These are phyloP conservation scores for Hypoxylon perforatum DNA, from an alignment of 495 filamentous ascomycete genomes.

Conservation along the genomic window DNA sequence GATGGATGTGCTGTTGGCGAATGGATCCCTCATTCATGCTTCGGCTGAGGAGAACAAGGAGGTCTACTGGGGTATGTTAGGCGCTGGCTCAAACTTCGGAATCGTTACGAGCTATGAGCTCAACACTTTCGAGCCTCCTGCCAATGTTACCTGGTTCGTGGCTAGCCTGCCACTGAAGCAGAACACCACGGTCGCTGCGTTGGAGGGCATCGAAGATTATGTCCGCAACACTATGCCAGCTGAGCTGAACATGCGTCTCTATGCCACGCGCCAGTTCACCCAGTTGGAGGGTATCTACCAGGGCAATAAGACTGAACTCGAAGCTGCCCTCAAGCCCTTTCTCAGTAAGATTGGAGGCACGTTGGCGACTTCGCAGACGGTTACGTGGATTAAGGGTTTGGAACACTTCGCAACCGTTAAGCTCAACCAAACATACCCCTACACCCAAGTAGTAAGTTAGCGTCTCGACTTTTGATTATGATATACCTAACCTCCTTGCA, in stretches of 20 bases:
- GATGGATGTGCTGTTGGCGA: conserved; percentile 56
- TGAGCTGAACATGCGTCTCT: conserved; percentile 58
- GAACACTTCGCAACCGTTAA: conserved; percentile 54
- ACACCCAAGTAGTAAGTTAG: conserved; percentile 49
- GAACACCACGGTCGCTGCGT: conserved; percentile 45
- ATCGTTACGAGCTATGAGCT: conserved; percentile 55
- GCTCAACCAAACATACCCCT: conserved; percentile 56
- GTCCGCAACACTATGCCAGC: conserved; percentile 50
- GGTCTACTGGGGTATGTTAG: conserved; percentile 58
- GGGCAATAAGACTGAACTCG: conserved; percentile 48
- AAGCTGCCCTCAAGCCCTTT: conserved; percentile 51
- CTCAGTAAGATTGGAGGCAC: conserved; percentile 47
- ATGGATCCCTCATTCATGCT: conserved; percentile 50
- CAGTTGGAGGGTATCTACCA: conserved; percentile 57
- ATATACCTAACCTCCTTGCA: conserved; percentile 33
- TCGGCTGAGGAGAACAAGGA: conserved; percentile 56
- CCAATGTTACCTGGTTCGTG: conserved; percentile 53
- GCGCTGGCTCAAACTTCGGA: conserved; percentile 57
- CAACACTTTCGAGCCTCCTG: conserved; percentile 57
- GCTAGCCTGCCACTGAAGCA: conserved; percentile 52
- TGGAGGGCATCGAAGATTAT: conserved; percentile 55
- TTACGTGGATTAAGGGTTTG: conserved; percentile 56
- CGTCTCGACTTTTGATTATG: background rate
- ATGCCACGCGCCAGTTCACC: conserved; percentile 51
- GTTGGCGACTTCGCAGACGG: conserved; percentile 49